Percentiles rank a stretch among this genome's conserved stretches.
phyloP scores from a whole-genome alignment of 2,329 filamentous ascomycete species.

The Alternaria arbusti region DNA sequence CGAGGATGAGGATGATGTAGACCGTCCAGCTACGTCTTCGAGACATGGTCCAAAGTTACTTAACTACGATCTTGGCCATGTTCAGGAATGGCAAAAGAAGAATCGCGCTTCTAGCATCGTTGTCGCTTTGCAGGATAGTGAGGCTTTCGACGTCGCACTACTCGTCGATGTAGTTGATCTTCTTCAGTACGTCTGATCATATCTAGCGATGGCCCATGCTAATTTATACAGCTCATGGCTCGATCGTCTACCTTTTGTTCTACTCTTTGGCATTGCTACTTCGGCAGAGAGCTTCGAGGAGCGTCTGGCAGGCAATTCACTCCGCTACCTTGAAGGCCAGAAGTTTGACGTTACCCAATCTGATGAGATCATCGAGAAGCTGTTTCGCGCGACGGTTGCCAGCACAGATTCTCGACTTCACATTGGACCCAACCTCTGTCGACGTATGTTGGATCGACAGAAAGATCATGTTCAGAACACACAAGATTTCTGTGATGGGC shows the following conservation, averaged over 20 bases:
- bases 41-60: constrained; percentile 69
- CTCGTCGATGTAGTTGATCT: constrained; percentile 74
- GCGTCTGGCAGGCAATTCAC: constrained; percentile 71
- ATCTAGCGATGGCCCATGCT: constrained; percentile 12
- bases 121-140: constrained; percentile 79
- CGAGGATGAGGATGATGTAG: constrained; percentile 56
- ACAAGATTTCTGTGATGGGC: constrained; percentile 71
- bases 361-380: constrained; percentile 72
- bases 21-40: constrained; percentile 18
- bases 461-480: constrained; percentile 79
- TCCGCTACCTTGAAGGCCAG: constrained; percentile 70
- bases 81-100: constrained; percentile 65
- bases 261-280: constrained; percentile 81
- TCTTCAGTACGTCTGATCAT: constrained; percentile 62
- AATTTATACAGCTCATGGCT: constrained; percentile 65
- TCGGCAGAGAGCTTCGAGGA: constrained; percentile 81
- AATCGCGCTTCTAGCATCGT: constrained; percentile 66
- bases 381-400: constrained; percentile 71
- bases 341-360: constrained; percentile 81
- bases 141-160: constrained; percentile 77
- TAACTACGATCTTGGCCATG: constrained; percentile 78
- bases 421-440: constrained; percentile 69
- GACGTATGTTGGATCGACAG: constrained; percentile 72
- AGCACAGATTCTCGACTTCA: constrained; percentile 63
- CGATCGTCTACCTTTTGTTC: constrained; percentile 76